Base-by-base conservation (phyloP, 1,139 yeast genomes). In the Scheffersomyces illinoinensis region DNA sequence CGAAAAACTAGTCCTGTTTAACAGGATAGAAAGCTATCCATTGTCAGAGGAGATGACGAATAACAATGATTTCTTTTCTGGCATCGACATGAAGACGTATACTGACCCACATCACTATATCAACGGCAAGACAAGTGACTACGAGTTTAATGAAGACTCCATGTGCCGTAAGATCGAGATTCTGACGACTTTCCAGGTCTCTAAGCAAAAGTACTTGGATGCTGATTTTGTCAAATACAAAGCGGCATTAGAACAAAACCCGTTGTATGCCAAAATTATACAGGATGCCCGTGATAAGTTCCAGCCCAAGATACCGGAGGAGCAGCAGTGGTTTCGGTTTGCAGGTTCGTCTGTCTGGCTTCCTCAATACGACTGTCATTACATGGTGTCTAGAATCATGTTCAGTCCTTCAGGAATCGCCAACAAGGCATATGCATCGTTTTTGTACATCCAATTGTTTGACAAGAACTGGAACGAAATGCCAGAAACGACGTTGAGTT, bases 381-480 rank as follows among this genome's bases (percentile, higher is more conserved):
- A 69, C 56, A 70, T 73, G 73, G 72, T 77, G 18, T 72, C 79
- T 6, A 63, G 83, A 57, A 60, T 78, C 14, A 60, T 77, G n/a
- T 78, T 74, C 63, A 67, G 74, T 48, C 75, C 77, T 0, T 62
- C 57, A 17, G 75, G 74, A 1, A 61, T 58, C 17, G 68, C 78
- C 55, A 65, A 76, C 67, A 68, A 68, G 57, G 81, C 83, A 1
- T 58, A 71, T 10, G 54, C 77, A 12, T 76, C 81, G 33, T 64
- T 78, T 47, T 68, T 81, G 21, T 81, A 82, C 62, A 76, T 81
- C 7, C 87, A 84, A 65, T 59, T 82, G 8, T 84, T 69, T 67
- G 83, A 83, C 63, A 64, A 71, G 46, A 64, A 80, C 56, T 84
- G 87, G 87, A 71, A 76, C 39, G 86, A 83, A 66, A 64, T 83